Evolutionary conservation across 495 filamentous ascomycete genomes (phyloP).

Genomic region (Coniosporium apollinis): DNA sequence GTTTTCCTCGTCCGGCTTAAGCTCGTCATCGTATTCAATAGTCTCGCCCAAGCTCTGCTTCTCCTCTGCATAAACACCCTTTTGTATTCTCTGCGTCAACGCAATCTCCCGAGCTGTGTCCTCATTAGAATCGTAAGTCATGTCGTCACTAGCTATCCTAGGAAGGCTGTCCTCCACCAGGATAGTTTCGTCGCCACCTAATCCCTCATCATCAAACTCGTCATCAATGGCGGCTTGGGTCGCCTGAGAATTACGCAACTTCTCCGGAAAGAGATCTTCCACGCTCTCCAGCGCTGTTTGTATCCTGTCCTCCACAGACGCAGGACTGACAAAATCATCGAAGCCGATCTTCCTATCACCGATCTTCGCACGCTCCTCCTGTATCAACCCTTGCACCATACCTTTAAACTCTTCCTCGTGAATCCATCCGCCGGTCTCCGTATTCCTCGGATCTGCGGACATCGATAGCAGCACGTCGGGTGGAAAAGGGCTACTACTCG

Average conservation of each 20-base stretch:
- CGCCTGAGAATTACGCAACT: conserved; percentile 28
- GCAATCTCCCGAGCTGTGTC: conserved; percentile 15
- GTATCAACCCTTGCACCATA: conserved; percentile 40
- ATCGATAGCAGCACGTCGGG: conserved; percentile 68
- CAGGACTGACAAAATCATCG: conserved; percentile 39
- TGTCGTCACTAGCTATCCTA: no score
- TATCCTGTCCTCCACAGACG: conserved; percentile 38
- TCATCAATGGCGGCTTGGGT: not conserved
- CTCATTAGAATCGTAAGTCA: conserved; percentile 38
- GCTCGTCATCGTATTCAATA: not conserved
- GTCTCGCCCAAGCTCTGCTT: not conserved
- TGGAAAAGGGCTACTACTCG: conserved; percentile 57
- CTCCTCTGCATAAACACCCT: not conserved
- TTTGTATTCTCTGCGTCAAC: conserved; percentile 5
- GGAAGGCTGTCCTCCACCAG: conserved; percentile 27
- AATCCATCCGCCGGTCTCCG: conserved; percentile 60
- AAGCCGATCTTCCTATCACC: conserved; percentile 37
- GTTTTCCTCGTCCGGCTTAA: not conserved
- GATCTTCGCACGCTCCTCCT: conserved; percentile 40
- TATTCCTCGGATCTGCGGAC: conserved; percentile 62
- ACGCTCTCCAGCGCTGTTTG: conserved; percentile 68
- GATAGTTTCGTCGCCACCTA: conserved; percentile 33
- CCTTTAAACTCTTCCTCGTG: conserved; percentile 73
- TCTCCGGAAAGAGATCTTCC: conserved; percentile 66
- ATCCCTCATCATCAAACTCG: conserved; percentile 1